Evolutionary conservation across 2,329 filamentous ascomycete species (phyloP).

Genomic region (Verticillium albo-atrum): DNA sequence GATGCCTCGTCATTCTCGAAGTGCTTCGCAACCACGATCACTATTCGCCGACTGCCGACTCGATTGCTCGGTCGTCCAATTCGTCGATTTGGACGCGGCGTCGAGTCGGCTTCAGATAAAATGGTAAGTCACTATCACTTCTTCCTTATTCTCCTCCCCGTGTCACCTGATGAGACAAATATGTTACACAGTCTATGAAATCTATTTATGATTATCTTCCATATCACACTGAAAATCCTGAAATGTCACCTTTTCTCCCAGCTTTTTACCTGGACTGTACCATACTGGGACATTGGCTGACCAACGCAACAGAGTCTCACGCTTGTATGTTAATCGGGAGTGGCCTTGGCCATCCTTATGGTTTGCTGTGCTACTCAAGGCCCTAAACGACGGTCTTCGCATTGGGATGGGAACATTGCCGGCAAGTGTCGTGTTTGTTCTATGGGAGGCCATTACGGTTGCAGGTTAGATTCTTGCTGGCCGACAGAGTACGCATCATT

Average conservation of each 20-base stretch:
- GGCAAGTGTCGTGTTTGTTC: too few species aligned
- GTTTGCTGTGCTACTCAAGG: too few species aligned
- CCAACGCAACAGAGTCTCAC: not conserved
- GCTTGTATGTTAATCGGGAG: too few species aligned
- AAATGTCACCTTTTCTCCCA: not conserved
- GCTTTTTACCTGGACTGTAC: not conserved
- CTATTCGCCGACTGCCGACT: not conserved
- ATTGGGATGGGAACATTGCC: too few species aligned
- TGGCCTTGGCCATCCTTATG: too few species aligned
- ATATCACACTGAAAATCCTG: slow-evolving; percentile 5
- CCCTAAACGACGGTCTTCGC: too few species aligned
- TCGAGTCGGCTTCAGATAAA: not conserved
- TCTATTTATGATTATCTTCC: not conserved
- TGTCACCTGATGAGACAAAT: slow-evolving; percentile 2
- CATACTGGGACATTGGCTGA: not conserved
- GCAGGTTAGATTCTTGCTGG: too few species aligned
- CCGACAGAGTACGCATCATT: too few species aligned
- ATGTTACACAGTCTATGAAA: slow-evolving; percentile 5
- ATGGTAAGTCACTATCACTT: not conserved
- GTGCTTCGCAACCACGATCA: not conserved
- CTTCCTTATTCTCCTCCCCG: not conserved
- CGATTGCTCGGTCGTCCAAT: not conserved
- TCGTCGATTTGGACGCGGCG: not conserved
- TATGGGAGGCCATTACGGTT: too few species aligned
- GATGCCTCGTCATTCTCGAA: too few species aligned